phyloP scores from a whole-genome alignment of 495 filamentous ascomycete genomes.

The Penicillium tannophilum region DNA sequence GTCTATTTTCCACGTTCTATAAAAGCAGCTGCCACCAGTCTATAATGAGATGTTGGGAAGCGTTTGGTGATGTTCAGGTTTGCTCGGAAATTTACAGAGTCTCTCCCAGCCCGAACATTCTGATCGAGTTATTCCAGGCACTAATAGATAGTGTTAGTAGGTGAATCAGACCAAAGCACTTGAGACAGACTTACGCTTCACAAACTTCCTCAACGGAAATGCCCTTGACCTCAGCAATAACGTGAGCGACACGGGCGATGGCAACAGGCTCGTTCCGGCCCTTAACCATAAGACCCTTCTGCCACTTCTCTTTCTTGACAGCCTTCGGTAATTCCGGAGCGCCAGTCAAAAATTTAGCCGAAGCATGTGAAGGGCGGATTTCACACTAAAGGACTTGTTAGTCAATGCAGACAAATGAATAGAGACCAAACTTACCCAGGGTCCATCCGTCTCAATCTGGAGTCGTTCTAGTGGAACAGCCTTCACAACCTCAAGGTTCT shows the following conservation, averaged over 20 bases:
- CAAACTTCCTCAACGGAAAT: slow-evolving; percentile 76
- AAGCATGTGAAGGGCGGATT: slow-evolving; percentile 56
- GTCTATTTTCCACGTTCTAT: not conserved
- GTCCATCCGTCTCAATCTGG: slow-evolving; percentile 93
- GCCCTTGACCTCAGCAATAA: slow-evolving; percentile 83
- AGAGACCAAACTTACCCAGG: slow-evolving; percentile 60
- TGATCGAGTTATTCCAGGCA: slow-evolving; percentile 80
- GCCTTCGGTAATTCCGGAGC: slow-evolving; percentile 50
- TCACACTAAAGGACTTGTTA: slow-evolving; percentile 46
- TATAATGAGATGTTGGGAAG: not conserved
- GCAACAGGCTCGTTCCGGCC: slow-evolving; percentile 88
- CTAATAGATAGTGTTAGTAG: slow-evolving; percentile 33
- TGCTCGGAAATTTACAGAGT: not conserved
- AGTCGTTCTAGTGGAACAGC: slow-evolving; percentile 71
- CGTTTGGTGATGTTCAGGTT: not conserved
- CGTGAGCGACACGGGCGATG: slow-evolving; percentile 81
- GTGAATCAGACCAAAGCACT: not conserved
- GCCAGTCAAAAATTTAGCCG: slow-evolving; percentile 48
- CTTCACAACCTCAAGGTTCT: slow-evolving; percentile 80
- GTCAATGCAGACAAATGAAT: not conserved
- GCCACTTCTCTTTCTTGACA: slow-evolving; percentile 96
- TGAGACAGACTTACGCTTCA: slow-evolving; percentile 62
- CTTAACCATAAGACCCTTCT: slow-evolving; percentile 80
- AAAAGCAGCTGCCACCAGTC: not conserved
- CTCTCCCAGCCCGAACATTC: slow-evolving; percentile 75